Percentiles rank a stretch among this genome's conserved stretches.
Conservation (phyloP, 2,329 filamentous ascomycete species). For the Apiospora malaysiana region DNA sequence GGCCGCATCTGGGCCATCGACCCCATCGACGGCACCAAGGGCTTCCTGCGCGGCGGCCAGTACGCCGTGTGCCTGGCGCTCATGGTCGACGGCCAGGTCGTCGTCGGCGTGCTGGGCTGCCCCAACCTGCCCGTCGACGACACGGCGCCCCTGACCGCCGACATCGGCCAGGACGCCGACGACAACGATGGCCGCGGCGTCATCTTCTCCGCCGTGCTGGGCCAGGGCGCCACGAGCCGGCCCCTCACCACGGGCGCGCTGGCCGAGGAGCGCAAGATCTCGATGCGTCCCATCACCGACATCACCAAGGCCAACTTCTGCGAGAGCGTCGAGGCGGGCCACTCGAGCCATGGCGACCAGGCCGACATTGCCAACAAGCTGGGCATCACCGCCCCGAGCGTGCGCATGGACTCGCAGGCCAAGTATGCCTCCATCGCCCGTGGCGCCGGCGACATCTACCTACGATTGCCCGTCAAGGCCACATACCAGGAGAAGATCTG, state of each 20-base stretch:
- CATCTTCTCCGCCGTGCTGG: constrained; percentile 82
- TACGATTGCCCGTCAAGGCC: constrained; percentile 83
- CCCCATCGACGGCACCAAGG: constrained; percentile 97
- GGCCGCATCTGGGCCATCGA: constrained; percentile 96
- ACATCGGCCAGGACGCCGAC: constrained; percentile 75
- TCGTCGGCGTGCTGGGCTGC: constrained; percentile 92
- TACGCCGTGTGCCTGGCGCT: constrained; percentile 94
- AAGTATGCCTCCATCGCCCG: constrained; percentile 97
- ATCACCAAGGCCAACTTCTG: constrained; percentile 88
- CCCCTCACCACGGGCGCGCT: constrained; percentile 67
- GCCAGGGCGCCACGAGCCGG: constrained; percentile 80
- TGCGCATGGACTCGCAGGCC: constrained; percentile 96
- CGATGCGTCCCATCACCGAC: constrained; percentile 78
- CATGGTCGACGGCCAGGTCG: constrained; percentile 91
- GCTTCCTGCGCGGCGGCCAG: constrained; percentile 93
- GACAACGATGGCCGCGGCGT: constrained; percentile 82
- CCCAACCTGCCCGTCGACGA: constrained; percentile 94
- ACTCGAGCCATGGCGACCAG: constrained; percentile 89
- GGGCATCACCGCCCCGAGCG: constrained; percentile 86
- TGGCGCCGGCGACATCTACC: constrained; percentile 92
- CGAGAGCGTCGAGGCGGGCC: constrained; percentile 92
- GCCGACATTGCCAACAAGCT: constrained; percentile 82
- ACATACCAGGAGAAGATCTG: constrained; percentile 99
- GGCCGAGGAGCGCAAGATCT: constrained; percentile 64
- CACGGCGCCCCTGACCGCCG: constrained; percentile 69